phyloP scores from a whole-genome alignment of 2,329 filamentous ascomycete species.

The Hypoxylon sp. region DNA sequence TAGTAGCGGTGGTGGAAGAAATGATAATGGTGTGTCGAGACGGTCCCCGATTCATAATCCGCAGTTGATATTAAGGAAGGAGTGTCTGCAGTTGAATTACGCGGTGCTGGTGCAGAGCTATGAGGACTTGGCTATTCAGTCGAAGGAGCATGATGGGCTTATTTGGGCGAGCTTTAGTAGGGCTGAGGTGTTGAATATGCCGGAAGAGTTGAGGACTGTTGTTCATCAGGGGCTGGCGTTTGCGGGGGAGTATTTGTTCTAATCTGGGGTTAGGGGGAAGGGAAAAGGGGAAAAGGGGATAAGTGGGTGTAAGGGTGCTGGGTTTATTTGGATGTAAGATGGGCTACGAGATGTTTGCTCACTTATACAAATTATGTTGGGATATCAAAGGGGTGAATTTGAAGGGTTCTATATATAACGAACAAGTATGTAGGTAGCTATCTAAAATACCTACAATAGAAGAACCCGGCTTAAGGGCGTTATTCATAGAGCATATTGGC shows the following conservation, averaged over 20 bases:
- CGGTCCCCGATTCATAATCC: constrained; percentile 34
- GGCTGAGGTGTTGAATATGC: constrained; percentile 40
- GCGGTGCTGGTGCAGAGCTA: constrained; percentile 49
- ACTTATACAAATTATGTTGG: neutral
- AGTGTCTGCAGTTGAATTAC: constrained; percentile 49
- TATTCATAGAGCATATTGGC: too few relatives aligned
- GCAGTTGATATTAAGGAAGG: constrained; percentile 34
- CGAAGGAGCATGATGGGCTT: constrained; percentile 52
- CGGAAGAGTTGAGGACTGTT: constrained; percentile 40
- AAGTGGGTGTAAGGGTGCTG: neutral
- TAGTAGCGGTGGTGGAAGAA: neutral
- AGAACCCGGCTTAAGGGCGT: too few relatives aligned
- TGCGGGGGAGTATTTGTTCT: constrained; percentile 45
- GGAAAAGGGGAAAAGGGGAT: neutral
- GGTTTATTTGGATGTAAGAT: neutral
- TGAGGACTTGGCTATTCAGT: constrained; percentile 48
- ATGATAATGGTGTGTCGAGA: constrained; percentile 8
- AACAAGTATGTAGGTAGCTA: neutral
- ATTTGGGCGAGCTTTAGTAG: constrained; percentile 45
- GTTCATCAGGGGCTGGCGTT: constrained; percentile 48
- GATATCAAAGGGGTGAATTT: neutral
- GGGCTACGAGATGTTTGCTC: neutral
- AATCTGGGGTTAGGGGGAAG: neutral
- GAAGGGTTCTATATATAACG: neutral
- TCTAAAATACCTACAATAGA: neutral